Conservation (phyloP, 129 eudicot genomes). For the Arctium minus region DNA sequence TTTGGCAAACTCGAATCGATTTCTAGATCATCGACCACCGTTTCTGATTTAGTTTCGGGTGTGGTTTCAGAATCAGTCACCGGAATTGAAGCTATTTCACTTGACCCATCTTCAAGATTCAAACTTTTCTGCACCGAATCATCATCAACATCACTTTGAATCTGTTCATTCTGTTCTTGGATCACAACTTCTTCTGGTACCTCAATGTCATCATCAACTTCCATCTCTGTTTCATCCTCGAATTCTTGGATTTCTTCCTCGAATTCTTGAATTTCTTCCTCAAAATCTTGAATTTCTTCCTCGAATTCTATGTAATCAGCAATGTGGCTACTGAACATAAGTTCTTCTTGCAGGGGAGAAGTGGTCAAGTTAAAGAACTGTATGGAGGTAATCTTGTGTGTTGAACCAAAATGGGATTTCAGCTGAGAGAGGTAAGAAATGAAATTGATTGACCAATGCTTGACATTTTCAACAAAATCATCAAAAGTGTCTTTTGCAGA, state of each 20-base stretch:
- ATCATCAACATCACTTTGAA: background rate
- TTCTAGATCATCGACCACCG: conserved; percentile 14
- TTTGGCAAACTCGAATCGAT: conserved; percentile 3
- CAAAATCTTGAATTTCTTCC: conserved; percentile 22
- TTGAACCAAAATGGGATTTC: conserved; percentile 19
- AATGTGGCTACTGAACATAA: conserved; percentile 22
- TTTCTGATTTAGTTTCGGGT: conserved; percentile 13
- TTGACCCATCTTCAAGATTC: conserved; percentile 17
- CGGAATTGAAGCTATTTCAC: background rate
- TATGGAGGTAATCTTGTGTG: conserved; percentile 1
- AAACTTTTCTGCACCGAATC: background rate
- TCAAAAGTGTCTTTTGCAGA: conserved; percentile 39
- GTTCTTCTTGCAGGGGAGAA: conserved; percentile 33
- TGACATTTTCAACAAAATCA: conserved; percentile 25
- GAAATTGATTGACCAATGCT: conserved; percentile 39
- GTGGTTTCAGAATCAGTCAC: background rate
- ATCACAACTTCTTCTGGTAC: conserved; percentile 6
- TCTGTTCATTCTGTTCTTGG: background rate
- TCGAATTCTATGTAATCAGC: conserved; percentile 1
- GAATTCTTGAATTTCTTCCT: conserved; percentile 19
- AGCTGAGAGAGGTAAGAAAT: conserved; percentile 37
- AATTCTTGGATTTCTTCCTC: conserved; percentile 20
- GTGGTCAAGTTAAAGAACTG: conserved; percentile 32
- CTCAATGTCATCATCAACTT: conserved; percentile 20
- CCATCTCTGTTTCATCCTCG: conserved; percentile 13